phyloP scores from a whole-genome alignment of 306 rosid genomes.

The Inga oerstediana region DNA sequence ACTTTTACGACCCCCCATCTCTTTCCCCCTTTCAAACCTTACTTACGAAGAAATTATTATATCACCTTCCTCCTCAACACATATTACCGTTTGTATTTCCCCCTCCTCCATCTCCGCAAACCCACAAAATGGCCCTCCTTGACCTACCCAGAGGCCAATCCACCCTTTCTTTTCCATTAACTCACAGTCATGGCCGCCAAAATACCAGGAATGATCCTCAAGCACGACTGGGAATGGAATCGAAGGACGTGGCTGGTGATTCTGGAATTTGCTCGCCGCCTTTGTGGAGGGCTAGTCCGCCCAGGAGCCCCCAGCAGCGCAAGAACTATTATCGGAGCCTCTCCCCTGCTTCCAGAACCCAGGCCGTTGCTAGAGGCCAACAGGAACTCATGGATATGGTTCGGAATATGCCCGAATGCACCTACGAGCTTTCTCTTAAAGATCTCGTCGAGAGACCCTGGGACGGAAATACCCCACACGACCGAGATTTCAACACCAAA shows the following conservation, averaged over 20 bases:
- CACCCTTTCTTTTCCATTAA: constrained; percentile 33
- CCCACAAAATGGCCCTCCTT: constrained; percentile 44
- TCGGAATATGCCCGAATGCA: constrained; percentile 76
- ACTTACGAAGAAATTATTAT: constrained; percentile 39
- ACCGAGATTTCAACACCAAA: constrained; percentile 10
- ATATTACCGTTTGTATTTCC: constrained; percentile 3
- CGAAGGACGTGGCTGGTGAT: constrained; percentile 27
- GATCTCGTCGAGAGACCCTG: constrained; percentile 77
- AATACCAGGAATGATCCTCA: constrained; percentile 21
- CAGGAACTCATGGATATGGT: constrained; percentile 95
- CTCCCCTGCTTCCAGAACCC: constrained; percentile 68
- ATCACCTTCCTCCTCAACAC: not conserved
- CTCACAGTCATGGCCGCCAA: not conserved
- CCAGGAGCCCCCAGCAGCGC: constrained; percentile 42
- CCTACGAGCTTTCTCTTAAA: constrained; percentile 82
- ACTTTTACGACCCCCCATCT: constrained; percentile 37
- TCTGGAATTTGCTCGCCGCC: constrained; percentile 66
- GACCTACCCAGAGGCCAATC: constrained; percentile 44
- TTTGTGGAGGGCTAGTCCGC: constrained; percentile 53
- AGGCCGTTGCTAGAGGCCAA: constrained; percentile 80
- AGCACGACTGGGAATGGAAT: constrained; percentile 1
- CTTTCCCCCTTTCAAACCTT: constrained; percentile 20
- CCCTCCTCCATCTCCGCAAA: constrained; percentile 16
- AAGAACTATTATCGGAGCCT: constrained; percentile 46
- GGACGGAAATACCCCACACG: constrained; percentile 21